Evolutionary conservation across 2,329 filamentous ascomycete species (phyloP).

Genomic region (Diaporthe capsici): DNA sequence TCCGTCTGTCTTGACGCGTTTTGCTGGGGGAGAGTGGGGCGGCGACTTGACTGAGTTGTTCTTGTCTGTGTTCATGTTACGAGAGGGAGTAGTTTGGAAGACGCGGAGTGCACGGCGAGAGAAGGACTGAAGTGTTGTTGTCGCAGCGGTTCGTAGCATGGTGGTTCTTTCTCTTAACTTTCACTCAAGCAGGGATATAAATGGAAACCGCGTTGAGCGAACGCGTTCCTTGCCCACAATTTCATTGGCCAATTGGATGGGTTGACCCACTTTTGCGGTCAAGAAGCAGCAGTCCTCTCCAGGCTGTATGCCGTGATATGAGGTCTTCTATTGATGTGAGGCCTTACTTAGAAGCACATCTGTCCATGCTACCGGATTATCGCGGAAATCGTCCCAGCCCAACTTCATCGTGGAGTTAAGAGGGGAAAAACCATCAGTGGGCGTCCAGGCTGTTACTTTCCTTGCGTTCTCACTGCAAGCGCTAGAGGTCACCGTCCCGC

Average conservation of each 20-base stretch:
- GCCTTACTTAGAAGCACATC: neutral
- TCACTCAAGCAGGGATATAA: conserved; percentile 31
- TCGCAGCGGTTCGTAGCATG: conserved; percentile 9
- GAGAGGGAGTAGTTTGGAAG: conserved; percentile 26
- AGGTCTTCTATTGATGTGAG: neutral
- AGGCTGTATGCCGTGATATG: no score
- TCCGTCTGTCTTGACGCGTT: conserved; percentile 78
- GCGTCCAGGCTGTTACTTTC: neutral
- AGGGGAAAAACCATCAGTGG: neutral
- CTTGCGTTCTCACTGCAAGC: neutral
- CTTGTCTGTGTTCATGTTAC: conserved; percentile 52
- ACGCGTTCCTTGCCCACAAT: conserved; percentile 35
- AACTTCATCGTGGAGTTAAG: neutral
- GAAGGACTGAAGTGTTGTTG: conserved; percentile 16
- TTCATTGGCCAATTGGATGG: conserved; percentile 41
- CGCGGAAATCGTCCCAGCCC: neutral
- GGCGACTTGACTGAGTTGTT: conserved; percentile 62
- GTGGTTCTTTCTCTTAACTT: conserved; percentile 17
- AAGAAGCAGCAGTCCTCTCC: neutral
- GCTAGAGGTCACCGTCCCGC: neutral
- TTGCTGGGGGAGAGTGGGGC: conserved; percentile 81
- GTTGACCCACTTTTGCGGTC: neutral
- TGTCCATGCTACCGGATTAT: no score
- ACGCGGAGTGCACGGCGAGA: neutral
- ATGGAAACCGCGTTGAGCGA: conserved; percentile 31